Percentiles rank a stretch among this genome's conserved stretches.
Evolutionary conservation across 1,284 basidiomycete genomes (phyloP).

Genomic region (Cerrena zonata): DNA sequence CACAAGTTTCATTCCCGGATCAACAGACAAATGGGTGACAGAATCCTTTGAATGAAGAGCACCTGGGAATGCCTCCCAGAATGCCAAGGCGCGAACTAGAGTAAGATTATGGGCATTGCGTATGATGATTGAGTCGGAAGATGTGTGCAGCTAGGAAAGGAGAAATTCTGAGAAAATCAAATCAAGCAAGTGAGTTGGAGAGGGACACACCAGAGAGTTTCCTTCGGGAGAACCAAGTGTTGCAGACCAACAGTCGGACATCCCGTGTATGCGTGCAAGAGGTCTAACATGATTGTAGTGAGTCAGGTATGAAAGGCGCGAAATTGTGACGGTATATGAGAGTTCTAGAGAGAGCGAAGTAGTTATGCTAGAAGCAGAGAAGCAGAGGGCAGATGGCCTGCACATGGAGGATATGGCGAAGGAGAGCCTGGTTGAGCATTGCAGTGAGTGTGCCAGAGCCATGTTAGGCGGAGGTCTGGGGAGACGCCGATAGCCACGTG

Average conservation of each 20-base stretch:
- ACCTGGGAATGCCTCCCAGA: conserved; percentile 72
- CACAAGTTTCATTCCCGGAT: conserved; percentile 73
- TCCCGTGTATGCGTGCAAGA: conserved; percentile 52
- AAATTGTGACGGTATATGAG: background rate
- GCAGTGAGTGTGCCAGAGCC: background rate
- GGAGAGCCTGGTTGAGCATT: no score
- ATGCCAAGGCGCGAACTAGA: conserved; percentile 61
- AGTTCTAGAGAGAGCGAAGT: background rate
- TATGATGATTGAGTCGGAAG: conserved; percentile 61
- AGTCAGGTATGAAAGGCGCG: background rate
- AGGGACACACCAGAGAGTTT: conserved; percentile 51
- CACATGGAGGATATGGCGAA: no score
- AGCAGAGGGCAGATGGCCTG: background rate
- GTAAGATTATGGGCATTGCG: conserved; percentile 59
- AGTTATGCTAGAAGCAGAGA: background rate
- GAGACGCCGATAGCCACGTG: background rate
- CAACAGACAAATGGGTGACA: conserved; percentile 62
- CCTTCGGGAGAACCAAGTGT: conserved; percentile 48
- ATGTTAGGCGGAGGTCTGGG: background rate
- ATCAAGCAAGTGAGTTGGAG: background rate
- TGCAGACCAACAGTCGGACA: conserved; percentile 52
- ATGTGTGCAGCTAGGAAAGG: conserved; percentile 56
- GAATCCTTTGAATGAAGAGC: conserved; percentile 36
- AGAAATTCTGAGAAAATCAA: conserved; percentile 6
- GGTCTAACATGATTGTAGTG: conserved; percentile 46